Percentiles rank a stretch among this genome's conserved stretches.
These are phyloP conservation scores for Atkinsonella hypoxylon DNA, from an alignment of 2,329 filamentous ascomycete species.

Conservation along the genomic window DNA sequence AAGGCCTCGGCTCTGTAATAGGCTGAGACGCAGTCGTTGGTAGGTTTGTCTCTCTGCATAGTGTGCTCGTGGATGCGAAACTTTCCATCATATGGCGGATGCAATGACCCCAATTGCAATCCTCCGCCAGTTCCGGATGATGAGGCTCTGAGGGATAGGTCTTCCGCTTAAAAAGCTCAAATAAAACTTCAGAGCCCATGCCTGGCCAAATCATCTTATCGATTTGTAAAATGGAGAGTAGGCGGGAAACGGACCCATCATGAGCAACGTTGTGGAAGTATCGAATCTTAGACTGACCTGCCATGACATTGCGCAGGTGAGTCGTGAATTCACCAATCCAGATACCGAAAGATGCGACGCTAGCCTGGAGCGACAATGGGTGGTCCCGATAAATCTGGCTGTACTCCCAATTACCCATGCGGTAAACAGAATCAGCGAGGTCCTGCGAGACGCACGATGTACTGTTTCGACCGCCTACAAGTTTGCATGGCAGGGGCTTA, in stretches of 20 bases:
- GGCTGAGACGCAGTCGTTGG: not conserved
- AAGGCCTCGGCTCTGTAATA: slow-evolving; percentile 5
- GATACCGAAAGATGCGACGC: slow-evolving; percentile 52
- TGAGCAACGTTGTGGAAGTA: slow-evolving; percentile 74
- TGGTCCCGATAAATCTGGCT: slow-evolving; percentile 63
- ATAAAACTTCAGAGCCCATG: slow-evolving; percentile 69
- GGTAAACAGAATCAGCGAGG: slow-evolving; percentile 58
- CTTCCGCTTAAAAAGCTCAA: slow-evolving; percentile 53
- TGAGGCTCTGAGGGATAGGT: slow-evolving; percentile 4
- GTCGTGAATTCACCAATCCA: slow-evolving; percentile 61
- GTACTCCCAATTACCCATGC: slow-evolving; percentile 72
- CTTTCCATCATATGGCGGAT: slow-evolving; percentile 17
- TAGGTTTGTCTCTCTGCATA: slow-evolving; percentile 11
- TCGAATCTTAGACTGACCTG: slow-evolving; percentile 24
- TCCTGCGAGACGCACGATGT: slow-evolving; percentile 48
- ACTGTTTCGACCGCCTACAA: slow-evolving; percentile 31
- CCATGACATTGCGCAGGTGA: slow-evolving; percentile 45
- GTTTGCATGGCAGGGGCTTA: slow-evolving; percentile 59
- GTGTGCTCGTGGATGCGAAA: slow-evolving; percentile 11
- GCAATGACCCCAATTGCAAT: slow-evolving; percentile 19
- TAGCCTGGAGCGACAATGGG: slow-evolving; percentile 47
- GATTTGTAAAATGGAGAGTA: slow-evolving; percentile 60
- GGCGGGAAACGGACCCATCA: slow-evolving; percentile 57
- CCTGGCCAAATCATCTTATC: slow-evolving; percentile 75
- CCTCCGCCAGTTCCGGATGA: slow-evolving; percentile 8